Evolutionary conservation across 345 rosid species (phyloP).

Genomic region (Salix koriyanagi): DNA sequence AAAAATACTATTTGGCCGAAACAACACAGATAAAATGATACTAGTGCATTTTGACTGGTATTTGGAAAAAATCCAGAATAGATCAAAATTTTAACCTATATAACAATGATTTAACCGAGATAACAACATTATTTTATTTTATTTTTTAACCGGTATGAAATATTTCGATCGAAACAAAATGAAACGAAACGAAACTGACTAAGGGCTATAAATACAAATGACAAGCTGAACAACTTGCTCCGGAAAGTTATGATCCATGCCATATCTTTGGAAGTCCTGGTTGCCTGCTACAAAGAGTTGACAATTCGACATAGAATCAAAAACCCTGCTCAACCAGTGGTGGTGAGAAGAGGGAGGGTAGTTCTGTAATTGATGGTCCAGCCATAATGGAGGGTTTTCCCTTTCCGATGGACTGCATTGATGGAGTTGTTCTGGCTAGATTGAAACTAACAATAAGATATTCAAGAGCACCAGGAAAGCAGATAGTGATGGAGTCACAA

Average conservation of each 20-base stretch:
- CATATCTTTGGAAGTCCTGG: no score
- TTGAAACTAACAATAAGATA: neutral
- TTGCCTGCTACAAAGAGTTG: no score
- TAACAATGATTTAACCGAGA: no score
- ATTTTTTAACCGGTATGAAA: no score
- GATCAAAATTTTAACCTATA: no score
- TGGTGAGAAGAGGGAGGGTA: neutral
- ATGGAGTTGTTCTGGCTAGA: neutral
- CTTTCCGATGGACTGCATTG: neutral
- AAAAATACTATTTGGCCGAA: no score
- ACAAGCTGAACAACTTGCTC: neutral
- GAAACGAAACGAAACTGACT: no score
- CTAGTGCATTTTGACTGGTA: accelerated
- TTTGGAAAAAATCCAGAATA: no score
- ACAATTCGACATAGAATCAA: no score
- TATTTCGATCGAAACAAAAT: no score
- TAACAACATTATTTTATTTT: accelerated
- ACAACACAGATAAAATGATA: no score
- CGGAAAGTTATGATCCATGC: neutral
- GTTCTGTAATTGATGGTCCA: neutral
- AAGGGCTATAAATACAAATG: neutral
- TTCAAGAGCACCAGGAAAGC: neutral
- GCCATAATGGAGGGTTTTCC: neutral
- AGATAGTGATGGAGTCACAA: neutral
- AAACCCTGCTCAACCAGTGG: neutral